Conservation (phyloP, 768 basidiomycete genomes). For the Amanita phalloides region DNA sequence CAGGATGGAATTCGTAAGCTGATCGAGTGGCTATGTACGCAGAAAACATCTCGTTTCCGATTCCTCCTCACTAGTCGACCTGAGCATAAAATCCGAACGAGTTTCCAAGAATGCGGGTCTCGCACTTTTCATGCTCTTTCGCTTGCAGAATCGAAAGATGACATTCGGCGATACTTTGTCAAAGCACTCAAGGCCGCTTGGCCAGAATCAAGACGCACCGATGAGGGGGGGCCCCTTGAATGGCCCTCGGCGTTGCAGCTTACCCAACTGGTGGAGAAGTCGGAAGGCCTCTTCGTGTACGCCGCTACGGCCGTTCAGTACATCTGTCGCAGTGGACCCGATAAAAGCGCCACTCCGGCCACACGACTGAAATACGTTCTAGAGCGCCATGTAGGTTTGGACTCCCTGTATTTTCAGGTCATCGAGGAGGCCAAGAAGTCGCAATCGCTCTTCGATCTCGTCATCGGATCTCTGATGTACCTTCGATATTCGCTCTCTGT, state of each 20-base stretch:
- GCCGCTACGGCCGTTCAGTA: conserved; percentile 3
- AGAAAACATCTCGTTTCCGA: not conserved
- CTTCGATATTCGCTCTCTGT: conserved; percentile 1
- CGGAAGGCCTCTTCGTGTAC: conserved; percentile 3
- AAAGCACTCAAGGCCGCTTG: not conserved
- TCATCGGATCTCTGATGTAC: conserved; percentile 3
- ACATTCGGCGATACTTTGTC: not conserved
- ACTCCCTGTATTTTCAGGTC: conserved; percentile 3
- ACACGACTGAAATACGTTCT: conserved; percentile 3
- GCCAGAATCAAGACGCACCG: not conserved
- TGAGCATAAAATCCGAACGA: not conserved
- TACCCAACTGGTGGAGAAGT: conserved; percentile 1
- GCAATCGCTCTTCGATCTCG: not conserved
- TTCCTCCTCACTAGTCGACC: not conserved
- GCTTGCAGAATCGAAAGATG: not conserved
- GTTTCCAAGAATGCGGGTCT: not conserved
- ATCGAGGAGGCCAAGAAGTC: conserved; percentile 2
- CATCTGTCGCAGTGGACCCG: not conserved
- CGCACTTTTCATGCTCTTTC: not conserved
- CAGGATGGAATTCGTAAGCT: not conserved
- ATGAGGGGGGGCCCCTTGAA: not conserved
- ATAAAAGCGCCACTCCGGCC: not conserved
- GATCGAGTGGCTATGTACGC: not conserved
- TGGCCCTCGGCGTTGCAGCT: not conserved
- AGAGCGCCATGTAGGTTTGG: not conserved